These are phyloP conservation scores for Inosperma sp. DNA, from an alignment of 768 basidiomycete genomes.

Conservation along the genomic window DNA sequence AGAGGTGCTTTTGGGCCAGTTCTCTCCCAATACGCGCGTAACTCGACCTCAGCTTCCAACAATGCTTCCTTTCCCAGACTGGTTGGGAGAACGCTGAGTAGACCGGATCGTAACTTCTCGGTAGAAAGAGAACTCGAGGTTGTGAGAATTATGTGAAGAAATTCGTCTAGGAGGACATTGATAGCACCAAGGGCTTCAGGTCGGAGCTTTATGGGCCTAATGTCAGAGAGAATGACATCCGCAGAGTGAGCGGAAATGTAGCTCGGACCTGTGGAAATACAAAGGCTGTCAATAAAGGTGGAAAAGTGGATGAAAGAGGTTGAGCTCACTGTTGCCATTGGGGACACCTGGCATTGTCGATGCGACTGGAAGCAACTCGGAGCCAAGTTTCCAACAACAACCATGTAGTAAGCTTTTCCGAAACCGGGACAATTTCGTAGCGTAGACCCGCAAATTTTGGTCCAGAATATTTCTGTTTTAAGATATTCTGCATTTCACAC, in stretches of 20 bases:
- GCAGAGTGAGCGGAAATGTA: slow-evolving; percentile 84
- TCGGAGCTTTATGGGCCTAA: slow-evolving; percentile 85
- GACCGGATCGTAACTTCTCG: slow-evolving; percentile 64
- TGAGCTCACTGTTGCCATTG: slow-evolving; percentile 38
- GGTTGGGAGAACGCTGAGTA: slow-evolving; percentile 71
- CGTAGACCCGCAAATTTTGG: neutral
- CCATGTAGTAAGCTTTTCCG: slow-evolving; percentile 17
- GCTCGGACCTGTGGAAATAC: slow-evolving; percentile 47
- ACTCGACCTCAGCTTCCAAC: slow-evolving; percentile 88
- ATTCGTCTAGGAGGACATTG: slow-evolving; percentile 82
- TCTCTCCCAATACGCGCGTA: slow-evolving; percentile 84
- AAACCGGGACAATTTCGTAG: slow-evolving; percentile 12
- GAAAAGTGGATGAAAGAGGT: slow-evolving; percentile 5
- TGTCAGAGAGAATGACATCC: slow-evolving; percentile 88
- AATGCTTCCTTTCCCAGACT: slow-evolving; percentile 87
- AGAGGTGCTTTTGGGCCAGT: slow-evolving; percentile 39
- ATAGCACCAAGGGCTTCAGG: slow-evolving; percentile 70
- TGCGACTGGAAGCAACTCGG: slow-evolving; percentile 18
- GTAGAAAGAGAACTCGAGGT: slow-evolving; percentile 66
- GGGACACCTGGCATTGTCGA: slow-evolving; percentile 43
- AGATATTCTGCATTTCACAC: no score
- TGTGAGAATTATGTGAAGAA: slow-evolving; percentile 67
- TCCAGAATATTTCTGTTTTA: slow-evolving; percentile 2
- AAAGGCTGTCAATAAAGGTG: slow-evolving; percentile 5
- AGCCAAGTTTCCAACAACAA: slow-evolving; percentile 8